Conservation (phyloP, 768 basidiomycete genomes). For the Lactarius indigo region DNA sequence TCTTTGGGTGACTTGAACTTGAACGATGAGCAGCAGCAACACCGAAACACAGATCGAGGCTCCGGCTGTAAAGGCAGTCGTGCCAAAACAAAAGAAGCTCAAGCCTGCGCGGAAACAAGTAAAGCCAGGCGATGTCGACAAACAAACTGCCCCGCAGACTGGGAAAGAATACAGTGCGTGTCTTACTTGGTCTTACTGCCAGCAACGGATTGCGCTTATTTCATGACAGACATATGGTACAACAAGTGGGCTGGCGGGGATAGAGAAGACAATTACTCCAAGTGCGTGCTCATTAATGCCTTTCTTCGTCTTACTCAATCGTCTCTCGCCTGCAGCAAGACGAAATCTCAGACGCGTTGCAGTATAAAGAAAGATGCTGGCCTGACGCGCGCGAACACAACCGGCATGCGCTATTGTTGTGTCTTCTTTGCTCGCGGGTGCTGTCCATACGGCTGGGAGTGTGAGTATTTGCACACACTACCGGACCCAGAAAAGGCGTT, state of each 20-base stretch:
- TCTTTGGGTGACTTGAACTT: not conserved
- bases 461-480: slow-evolving; percentile 90
- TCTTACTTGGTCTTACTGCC: slow-evolving; percentile 5
- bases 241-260: slow-evolving; percentile 99
- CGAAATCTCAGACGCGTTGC: slow-evolving; percentile 91
- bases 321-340: slow-evolving; percentile 55
- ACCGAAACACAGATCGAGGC: slow-evolving; percentile 18
- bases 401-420: slow-evolving; percentile 89
- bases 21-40: slow-evolving; percentile 19
- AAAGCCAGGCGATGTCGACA: slow-evolving; percentile 84
- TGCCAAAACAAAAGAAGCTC: slow-evolving; percentile 55
- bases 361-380: slow-evolving; percentile 85
- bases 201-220: not conserved
- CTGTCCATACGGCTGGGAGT: slow-evolving; percentile 98
- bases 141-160: slow-evolving; percentile 83
- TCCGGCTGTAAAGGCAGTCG: slow-evolving; percentile 3
- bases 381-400: slow-evolving; percentile 91
- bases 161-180: slow-evolving; percentile 94
- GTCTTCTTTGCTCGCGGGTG: slow-evolving; percentile 95
- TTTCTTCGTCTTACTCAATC: slow-evolving; percentile 11
- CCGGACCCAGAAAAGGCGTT: slow-evolving; percentile 66
- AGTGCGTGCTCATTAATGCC: slow-evolving; percentile 47
- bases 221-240: slow-evolving; percentile 84
- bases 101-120: slow-evolving; percentile 95
- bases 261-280: slow-evolving; percentile 93